Conservation (phyloP, 345 rosid genomes). For the Limnanthes douglasii region DNA sequence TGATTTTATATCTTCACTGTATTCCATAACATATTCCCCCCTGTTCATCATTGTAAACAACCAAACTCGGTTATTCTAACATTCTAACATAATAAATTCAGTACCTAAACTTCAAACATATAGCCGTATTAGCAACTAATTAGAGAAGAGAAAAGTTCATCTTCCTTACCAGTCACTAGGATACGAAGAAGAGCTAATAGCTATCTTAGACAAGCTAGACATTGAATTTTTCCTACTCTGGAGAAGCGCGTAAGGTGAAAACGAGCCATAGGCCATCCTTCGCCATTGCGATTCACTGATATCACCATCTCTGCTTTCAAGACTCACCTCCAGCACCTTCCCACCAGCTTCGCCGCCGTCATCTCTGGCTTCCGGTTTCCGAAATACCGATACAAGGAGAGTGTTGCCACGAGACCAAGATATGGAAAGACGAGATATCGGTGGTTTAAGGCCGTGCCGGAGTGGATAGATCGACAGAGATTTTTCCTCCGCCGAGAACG, state of each 20-base stretch:
- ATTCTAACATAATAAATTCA: not conserved
- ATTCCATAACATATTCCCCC: conserved; percentile 90
- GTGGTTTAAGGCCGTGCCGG: conserved; percentile 45
- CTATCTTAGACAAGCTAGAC: conserved; percentile 38
- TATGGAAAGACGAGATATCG: conserved; percentile 55
- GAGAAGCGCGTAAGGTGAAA: conserved; percentile 77
- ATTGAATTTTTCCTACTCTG: conserved; percentile 65
- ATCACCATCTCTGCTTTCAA: conserved; percentile 46
- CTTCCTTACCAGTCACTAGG: conserved; percentile 49
- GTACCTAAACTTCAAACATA: not conserved
- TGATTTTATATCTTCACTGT: conserved; percentile 57
- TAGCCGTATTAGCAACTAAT: not conserved
- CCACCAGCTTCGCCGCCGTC: conserved; percentile 32
- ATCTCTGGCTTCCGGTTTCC: conserved; percentile 10
- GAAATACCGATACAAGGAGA: conserved; percentile 58
- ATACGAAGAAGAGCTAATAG: conserved; percentile 35
- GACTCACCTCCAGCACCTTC: conserved; percentile 51
- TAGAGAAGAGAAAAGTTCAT: not conserved
- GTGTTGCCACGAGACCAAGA: conserved; percentile 82
- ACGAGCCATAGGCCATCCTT: conserved; percentile 69
- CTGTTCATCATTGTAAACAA: conserved; percentile 26
- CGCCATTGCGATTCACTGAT: conserved; percentile 60
- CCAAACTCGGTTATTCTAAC: too few relatives aligned
- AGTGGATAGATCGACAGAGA: conserved; percentile 37
- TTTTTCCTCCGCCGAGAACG: conserved; percentile 14